phyloP scores from a whole-genome alignment of 116 monocot species.

The Trichopus zeylanicus region DNA sequence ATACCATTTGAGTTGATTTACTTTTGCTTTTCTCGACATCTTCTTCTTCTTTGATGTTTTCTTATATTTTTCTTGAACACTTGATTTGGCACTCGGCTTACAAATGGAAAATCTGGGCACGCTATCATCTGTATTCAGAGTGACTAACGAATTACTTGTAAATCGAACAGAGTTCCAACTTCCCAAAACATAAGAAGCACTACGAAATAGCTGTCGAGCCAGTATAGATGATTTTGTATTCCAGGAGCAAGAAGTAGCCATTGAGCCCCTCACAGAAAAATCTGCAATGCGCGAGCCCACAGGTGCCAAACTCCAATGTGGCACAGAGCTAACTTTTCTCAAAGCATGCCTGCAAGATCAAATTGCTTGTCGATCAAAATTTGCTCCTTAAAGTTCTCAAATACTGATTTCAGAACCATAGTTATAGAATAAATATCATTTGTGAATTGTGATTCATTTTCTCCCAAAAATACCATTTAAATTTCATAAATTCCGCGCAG shows the following conservation, averaged over 20 bases:
- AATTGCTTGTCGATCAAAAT: neutral
- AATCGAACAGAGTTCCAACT: constrained; percentile 23
- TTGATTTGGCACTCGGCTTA: constrained; percentile 9
- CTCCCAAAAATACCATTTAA: no score
- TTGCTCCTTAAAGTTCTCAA: neutral
- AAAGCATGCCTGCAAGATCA: constrained; percentile 15
- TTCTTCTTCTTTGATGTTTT: constrained; percentile 28
- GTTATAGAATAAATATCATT: no score
- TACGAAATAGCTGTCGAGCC: neutral
- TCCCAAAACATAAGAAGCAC: constrained; percentile 6
- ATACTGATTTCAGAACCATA: neutral
- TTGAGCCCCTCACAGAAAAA: constrained; percentile 9
- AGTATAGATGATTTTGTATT: neutral
- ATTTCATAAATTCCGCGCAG: no score
- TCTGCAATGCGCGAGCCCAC: constrained; percentile 6
- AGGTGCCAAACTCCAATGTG: neutral
- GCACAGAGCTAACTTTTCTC: neutral
- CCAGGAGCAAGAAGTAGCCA: neutral
- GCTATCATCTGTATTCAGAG: constrained; percentile 32
- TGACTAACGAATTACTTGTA: constrained; percentile 43
- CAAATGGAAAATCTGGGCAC: constrained; percentile 54
- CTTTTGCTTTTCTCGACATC: constrained; percentile 71
- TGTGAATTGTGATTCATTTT: no score
- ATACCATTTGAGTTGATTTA: constrained; percentile 78
- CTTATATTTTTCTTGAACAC: constrained; percentile 12